phyloP scores from a whole-genome alignment of 805 yeast genomes.

The Wickerhamiella bombiphila region DNA sequence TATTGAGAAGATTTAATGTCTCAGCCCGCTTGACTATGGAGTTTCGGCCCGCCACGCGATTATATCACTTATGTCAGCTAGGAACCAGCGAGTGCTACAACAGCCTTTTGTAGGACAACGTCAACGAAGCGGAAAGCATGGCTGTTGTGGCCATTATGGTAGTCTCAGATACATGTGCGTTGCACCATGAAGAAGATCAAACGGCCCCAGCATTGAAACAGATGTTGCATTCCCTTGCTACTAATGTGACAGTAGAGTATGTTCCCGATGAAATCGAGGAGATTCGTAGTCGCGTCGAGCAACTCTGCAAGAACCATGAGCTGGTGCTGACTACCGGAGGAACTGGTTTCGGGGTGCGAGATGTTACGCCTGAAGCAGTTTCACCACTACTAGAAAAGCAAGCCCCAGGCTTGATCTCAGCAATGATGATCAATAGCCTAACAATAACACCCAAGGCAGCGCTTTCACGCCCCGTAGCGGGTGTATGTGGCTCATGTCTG shows the following conservation, averaged over 20 bases:
- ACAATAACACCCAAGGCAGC: constrained; percentile 35
- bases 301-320: constrained; percentile 18
- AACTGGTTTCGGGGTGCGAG: constrained; percentile 35
- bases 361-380: constrained; percentile 39
- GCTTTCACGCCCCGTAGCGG: constrained; percentile 38
- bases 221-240: constrained; percentile 8
- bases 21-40: too few species aligned
- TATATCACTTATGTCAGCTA: too few species aligned
- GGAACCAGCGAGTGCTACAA: too few species aligned
- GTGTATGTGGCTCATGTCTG: constrained; percentile 25
- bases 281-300: constrained; percentile 22
- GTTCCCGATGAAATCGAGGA: constrained; percentile 27
- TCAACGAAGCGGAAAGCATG: background rate
- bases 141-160: constrained; percentile 25
- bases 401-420: constrained; percentile 37
- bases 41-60: too few species aligned
- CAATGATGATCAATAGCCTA: constrained; percentile 32
- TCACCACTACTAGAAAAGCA: constrained; percentile 28
- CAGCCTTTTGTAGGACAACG: too few species aligned
- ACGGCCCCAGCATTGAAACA: constrained; percentile 22
- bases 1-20: too few species aligned
- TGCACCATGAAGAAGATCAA: constrained; percentile 24
- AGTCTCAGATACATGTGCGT: constrained; percentile 30
- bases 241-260: constrained; percentile 10
- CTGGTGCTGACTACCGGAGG: constrained; percentile 38